phyloP scores from a whole-genome alignment of 495 filamentous ascomycete species.

The Neurospora cerealis region DNA sequence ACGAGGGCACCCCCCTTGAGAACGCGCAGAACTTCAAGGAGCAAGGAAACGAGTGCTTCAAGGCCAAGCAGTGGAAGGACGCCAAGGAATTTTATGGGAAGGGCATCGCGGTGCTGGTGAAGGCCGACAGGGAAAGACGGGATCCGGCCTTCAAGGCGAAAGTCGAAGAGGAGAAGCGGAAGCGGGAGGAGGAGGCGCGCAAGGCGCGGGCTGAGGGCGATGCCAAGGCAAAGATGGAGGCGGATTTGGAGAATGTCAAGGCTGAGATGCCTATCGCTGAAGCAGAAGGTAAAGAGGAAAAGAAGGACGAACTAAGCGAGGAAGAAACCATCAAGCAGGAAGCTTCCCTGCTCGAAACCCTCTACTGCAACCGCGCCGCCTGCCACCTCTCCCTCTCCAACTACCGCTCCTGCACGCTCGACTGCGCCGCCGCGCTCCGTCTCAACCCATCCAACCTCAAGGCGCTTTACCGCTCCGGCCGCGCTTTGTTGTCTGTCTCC shows the following conservation, averaged over 20 bases:
- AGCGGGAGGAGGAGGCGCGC: not conserved
- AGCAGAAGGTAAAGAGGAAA: slow-evolving; percentile 2
- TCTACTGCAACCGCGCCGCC: slow-evolving; percentile 76
- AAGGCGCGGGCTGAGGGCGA: slow-evolving; percentile 28
- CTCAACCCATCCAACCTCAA: slow-evolving; percentile 75
- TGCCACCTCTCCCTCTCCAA: slow-evolving; percentile 68
- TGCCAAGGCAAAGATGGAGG: slow-evolving; percentile 20
- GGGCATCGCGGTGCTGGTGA: slow-evolving; percentile 54
- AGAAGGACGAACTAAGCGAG: slow-evolving; percentile 23
- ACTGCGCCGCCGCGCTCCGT: slow-evolving; percentile 70
- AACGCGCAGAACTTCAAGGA: slow-evolving; percentile 70
- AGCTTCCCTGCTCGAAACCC: slow-evolving; percentile 53
- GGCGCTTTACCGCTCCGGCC: slow-evolving; percentile 73
- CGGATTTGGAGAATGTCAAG: slow-evolving; percentile 6
- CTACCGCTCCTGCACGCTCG: slow-evolving; percentile 70
- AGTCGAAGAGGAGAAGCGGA: slow-evolving; percentile 19
- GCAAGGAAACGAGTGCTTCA: slow-evolving; percentile 82
- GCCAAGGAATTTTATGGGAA: slow-evolving; percentile 89
- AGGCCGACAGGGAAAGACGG: slow-evolving; percentile 41
- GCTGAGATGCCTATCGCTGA: slow-evolving; percentile 10
- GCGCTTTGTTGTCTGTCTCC: slow-evolving; percentile 64
- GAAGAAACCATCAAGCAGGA: slow-evolving; percentile 47
- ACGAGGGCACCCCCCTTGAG: slow-evolving; percentile 82
- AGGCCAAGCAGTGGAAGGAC: slow-evolving; percentile 63
- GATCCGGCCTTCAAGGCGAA: slow-evolving; percentile 7